Evolutionary conservation across 331 rosid species (phyloP).

Genomic region (Malus hybrid): DNA sequence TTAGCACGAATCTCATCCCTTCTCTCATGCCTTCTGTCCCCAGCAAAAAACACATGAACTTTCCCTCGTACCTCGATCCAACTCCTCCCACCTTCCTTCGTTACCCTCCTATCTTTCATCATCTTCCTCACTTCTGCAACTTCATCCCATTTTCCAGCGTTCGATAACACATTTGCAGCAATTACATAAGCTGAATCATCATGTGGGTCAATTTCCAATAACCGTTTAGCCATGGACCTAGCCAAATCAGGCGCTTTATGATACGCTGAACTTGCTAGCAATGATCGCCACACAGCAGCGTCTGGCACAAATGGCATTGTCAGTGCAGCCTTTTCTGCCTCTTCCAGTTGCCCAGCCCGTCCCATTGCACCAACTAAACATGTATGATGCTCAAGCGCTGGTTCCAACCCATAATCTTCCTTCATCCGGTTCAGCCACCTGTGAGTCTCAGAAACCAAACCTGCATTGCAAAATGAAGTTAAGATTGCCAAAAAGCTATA

Average conservation of each 20-base stretch:
- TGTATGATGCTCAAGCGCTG: slow-evolving; percentile 72
- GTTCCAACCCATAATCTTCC: slow-evolving; percentile 48
- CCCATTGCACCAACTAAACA: slow-evolving; percentile 83
- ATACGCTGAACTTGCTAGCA: slow-evolving; percentile 58
- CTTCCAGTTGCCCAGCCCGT: slow-evolving; percentile 55
- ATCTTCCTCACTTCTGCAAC: slow-evolving; percentile 71
- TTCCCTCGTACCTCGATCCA: slow-evolving; percentile 84
- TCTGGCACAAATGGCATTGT: slow-evolving; percentile 66
- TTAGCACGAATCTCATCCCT: slow-evolving; percentile 49
- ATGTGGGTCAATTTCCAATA: slow-evolving; percentile 54
- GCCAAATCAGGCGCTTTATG: slow-evolving; percentile 63
- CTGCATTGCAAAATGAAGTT: slow-evolving; percentile 49
- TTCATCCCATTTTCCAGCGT: slow-evolving; percentile 72
- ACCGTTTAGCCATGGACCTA: slow-evolving; percentile 47
- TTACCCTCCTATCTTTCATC: slow-evolving; percentile 65
- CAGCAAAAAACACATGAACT: slow-evolving; percentile 70
- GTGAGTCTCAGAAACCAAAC: slow-evolving; percentile 44
- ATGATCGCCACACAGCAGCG: slow-evolving; percentile 87
- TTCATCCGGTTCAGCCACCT: slow-evolving; percentile 62
- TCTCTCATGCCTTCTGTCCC: slow-evolving; percentile 69
- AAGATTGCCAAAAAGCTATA: slow-evolving; percentile 70
- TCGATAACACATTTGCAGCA: slow-evolving; percentile 60
- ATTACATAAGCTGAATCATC: slow-evolving; percentile 80
- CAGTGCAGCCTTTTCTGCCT: slow-evolving; percentile 58
- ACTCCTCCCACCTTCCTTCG: slow-evolving; percentile 74